Base-by-base conservation (phyloP, 106 monocot species). In the Apostasia shenzhenica region DNA sequence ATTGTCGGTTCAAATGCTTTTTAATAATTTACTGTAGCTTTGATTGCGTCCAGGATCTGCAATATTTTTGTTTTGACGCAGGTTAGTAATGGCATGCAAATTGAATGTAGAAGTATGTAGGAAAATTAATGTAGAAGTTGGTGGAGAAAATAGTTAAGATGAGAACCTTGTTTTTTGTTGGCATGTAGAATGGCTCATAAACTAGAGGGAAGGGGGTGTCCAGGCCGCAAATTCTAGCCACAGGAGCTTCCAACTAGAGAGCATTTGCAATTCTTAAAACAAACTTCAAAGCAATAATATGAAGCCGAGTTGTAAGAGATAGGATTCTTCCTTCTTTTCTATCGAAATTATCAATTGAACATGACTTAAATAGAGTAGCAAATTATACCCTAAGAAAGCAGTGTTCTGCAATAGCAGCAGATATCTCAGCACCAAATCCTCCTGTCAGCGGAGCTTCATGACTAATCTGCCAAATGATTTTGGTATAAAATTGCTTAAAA, bases 401-500 rank as follows among this genome's bases (percentile, higher is more conserved):
- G 57, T 87, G 79, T 69, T 97, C 92, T 38, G 67, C 67, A 61
- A 97, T 89, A 2, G 97, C 87, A 78, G 97, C 84, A 69, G 89
- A 78, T 67, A 97, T 97, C 77, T 97, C 92, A 48, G 97, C 92
- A 69, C 92, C 97, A 76, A 97, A 97, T 52, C 97, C 97, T 78
- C 92, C 92, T 12, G 89, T 97, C 11, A 92, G 70, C 39, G 97
- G 97, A 79, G 97, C 97, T 78, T 97, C 97, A 73, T 97, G 97
- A 73, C 97, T 97, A 54, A 97, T 87, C 97, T 97, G 86, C 45
- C 38, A 81, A 64, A 46, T 49, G 49, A 57, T 26, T 48, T 37
- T 57, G 13, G 14, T 1, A 59, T 6, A 26, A 56, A 53, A 61
- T 14, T 66, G 40, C 14, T 67, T 72, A 1, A 45, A 26, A 8